Base-by-base conservation (phyloP, 345 rosid genomes). In the Capsella bursapastoris region DNA sequence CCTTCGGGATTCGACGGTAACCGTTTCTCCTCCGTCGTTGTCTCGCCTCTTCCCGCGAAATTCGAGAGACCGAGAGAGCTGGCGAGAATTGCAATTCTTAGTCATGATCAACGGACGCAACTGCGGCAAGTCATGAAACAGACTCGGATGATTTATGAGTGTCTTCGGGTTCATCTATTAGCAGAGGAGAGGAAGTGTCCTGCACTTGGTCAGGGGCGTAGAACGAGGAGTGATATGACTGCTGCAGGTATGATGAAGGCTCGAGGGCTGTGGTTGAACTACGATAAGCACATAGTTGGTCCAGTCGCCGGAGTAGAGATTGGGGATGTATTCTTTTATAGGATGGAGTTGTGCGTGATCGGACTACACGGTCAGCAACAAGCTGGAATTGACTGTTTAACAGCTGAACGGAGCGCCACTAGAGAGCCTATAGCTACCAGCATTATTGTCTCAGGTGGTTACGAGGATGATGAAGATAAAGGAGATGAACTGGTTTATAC, bases 401-500 rank as follows among this genome's bases (percentile, higher is more conserved):
- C 96, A 0, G 83, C 81, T 3, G 78, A 86, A 25, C 78, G 79
- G 70, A 89, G 96, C 74, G 73, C 89, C 1, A 91, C 76, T 40
- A 84, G 90, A 0, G 88, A 94, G 83, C 89, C 94, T 0, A 86
- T 94, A 18, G 98, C 95, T 0, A 91, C 97, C 0, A 87, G 97
- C 65, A 79, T 89, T 41, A 81, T 94, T 8, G 89, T 87, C 68
- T 94, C 97, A 0, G 96, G 95, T 31, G 96, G 96, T 7, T 94
- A 89, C 3, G 98, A 89, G 80, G 95, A 91, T 16, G 97, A 91
- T 40, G 88, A 87, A 72, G 96, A 94, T 52, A 66, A 75, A 1
- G 96, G 96, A 11, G 87, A 94, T 44, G 75, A 79, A 34, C 38
- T 94, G 22, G 71, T 85, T 4, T 94, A 94, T 69, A 81, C 93